Conservation (phyloP, 495 filamentous ascomycete species). For the Articulospora tetracladia region DNA sequence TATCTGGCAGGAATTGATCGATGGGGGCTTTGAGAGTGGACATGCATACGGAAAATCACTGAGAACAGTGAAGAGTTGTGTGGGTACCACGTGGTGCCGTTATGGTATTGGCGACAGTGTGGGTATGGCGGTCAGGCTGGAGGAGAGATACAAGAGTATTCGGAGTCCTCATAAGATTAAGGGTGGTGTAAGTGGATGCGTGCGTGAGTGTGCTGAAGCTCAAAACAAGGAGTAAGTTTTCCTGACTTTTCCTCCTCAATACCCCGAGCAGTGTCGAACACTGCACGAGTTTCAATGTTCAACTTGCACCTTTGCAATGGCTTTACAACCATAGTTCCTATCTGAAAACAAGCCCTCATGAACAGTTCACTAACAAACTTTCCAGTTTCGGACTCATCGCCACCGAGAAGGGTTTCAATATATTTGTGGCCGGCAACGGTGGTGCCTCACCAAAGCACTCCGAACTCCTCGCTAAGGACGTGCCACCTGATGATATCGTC, state of each 20-base stretch:
- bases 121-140: slow-evolving; percentile 90
- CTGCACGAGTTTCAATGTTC: not conserved
- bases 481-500: slow-evolving; percentile 78
- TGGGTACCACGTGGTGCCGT: slow-evolving; percentile 92
- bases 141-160: slow-evolving; percentile 94
- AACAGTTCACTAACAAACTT: slow-evolving; percentile 1
- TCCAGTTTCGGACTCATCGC: slow-evolving; percentile 85
- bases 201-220: slow-evolving; percentile 91
- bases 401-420: slow-evolving; percentile 92
- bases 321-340: too few species aligned
- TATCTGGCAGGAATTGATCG: slow-evolving; percentile 85
- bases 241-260: too few species aligned
- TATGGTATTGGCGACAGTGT: slow-evolving; percentile 94
- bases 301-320: not conserved
- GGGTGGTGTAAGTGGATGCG: slow-evolving; percentile 87
- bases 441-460: slow-evolving; percentile 83
- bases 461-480: slow-evolving; percentile 88
- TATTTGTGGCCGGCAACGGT: slow-evolving; percentile 91
- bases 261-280: not conserved
- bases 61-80: slow-evolving; percentile 90
- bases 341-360: too few species aligned
- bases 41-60: slow-evolving; percentile 94
- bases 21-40: slow-evolving; percentile 92
- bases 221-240: slow-evolving; percentile 83
- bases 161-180: slow-evolving; percentile 92